A percentile compares a stretch with the other conserved stretches of the same genome.
Conservation (phyloP, 352 stramenopile genomes). For the Pythium scleroteichum region DNA sequence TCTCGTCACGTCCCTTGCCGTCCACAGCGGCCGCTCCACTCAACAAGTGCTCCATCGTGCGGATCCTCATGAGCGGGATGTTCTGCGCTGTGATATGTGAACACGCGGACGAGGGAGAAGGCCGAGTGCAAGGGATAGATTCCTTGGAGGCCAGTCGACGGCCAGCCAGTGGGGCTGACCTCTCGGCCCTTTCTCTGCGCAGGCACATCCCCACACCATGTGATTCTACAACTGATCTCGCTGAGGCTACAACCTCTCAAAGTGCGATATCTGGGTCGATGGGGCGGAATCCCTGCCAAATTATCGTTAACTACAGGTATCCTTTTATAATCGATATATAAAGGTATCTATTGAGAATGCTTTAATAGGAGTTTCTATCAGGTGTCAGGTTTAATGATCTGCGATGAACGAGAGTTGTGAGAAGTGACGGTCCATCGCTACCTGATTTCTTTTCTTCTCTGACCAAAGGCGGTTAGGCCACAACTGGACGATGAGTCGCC, state of each 20-base stretch:
- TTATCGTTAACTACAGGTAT: too few species aligned
- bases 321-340: too few species aligned
- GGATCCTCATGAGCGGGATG: slow-evolving; percentile 20
- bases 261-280: too few species aligned
- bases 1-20: slow-evolving; percentile 12
- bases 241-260: not conserved
- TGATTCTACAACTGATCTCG: slow-evolving; percentile 2
- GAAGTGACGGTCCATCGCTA: slow-evolving; percentile 5
- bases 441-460: slow-evolving; percentile 20
- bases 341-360: not conserved
- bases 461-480: slow-evolving; percentile 4
- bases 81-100: not conserved
- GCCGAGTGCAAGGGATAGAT: not conserved
- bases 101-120: not conserved
- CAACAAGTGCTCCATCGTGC: slow-evolving; percentile 27
- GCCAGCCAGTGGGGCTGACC: not conserved
- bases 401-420: not conserved
- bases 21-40: slow-evolving; percentile 23
- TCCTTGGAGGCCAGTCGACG: not conserved
- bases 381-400: slow-evolving; percentile 14
- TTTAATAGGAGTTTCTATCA: slow-evolving; percentile 1
- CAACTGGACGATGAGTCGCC: not conserved
- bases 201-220: not conserved
- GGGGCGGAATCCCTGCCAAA: too few species aligned
- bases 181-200: not conserved